Conservation (phyloP, 345 rosid genomes). For the Excoecaria agallocha region DNA sequence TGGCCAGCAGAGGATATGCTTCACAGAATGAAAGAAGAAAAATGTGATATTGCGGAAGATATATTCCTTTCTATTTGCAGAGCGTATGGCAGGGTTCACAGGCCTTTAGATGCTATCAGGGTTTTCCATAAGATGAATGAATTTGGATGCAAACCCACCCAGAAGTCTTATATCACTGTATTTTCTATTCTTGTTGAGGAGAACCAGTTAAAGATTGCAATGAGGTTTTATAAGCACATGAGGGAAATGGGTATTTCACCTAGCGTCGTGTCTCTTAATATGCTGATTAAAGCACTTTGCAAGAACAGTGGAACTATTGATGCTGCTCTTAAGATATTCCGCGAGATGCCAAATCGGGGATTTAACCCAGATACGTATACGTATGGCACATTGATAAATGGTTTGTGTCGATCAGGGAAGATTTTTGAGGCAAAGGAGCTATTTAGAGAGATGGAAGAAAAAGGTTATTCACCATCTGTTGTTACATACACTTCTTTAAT, state of each 20-base stretch:
- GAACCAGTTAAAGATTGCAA: constrained; percentile 59
- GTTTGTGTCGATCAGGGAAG: constrained; percentile 65
- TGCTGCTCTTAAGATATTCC: constrained; percentile 71
- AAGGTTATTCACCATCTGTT: constrained; percentile 71
- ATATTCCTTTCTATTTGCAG: constrained; percentile 63
- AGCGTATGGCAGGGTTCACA: constrained; percentile 77
- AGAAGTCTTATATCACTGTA: constrained; percentile 53
- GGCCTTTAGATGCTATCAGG: constrained; percentile 64
- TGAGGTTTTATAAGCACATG: constrained; percentile 71
- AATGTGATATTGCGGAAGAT: constrained; percentile 53
- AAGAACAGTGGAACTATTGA: constrained; percentile 58
- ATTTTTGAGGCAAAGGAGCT: constrained; percentile 63
- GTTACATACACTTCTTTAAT: constrained; percentile 78
- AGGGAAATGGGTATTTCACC: constrained; percentile 57
- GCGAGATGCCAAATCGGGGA: constrained; percentile 71
- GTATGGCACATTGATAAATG: constrained; percentile 85
- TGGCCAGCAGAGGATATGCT: constrained; percentile 66
- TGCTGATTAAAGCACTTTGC: constrained; percentile 84
- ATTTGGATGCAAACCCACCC: constrained; percentile 53
- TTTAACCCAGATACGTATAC: constrained; percentile 78
- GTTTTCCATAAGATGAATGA: constrained; percentile 70
- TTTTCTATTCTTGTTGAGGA: constrained; percentile 75
- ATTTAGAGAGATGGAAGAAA: constrained; percentile 69
- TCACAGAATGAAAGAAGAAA: constrained; percentile 63
- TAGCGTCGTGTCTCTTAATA: constrained; percentile 65